Base-by-base conservation (phyloP, 495 filamentous ascomycete genomes). In the Podospora sp. region DNA sequence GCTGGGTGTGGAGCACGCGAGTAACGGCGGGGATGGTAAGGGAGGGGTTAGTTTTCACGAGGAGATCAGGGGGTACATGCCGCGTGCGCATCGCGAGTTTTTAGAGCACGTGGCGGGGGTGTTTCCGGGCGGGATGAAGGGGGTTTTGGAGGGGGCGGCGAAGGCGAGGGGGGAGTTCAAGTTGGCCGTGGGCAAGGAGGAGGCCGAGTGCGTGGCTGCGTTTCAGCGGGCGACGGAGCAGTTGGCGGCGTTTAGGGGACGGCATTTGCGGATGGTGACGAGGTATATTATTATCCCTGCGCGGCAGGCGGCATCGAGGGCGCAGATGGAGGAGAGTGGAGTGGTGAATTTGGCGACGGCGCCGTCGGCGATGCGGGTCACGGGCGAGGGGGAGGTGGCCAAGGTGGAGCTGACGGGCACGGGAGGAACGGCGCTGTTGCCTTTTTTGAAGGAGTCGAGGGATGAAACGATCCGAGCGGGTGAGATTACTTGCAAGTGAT, bases 61-160 rank as follows among this genome's bases (percentile, higher is more conserved):
- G 66, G 94, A 97, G 68, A 95, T 97, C 86, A 89, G 92, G 26
- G 84, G 79, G 4, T 99, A 97, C 75, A 99, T 99, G 94, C 94
- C 94, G 0, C 90, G 89, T 2, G 84, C 87, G 0, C 95, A 99
- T 71, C 88, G 91, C 2, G 83, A 84, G 12, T 97, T 99, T 76
- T 80, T 99, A 0, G 86, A 91, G 68, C 84, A 91, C 50, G 83
- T 96, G 12, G 85, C 84, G n/a, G 78, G 77, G 16, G 88, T 92
- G 27, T 70, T 59, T 16, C 62, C 64, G 0, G 69, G 71, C 1
- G 72, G 74, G 5, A 49, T 71, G 24, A 62, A 68, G 0, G 69
- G 24, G 16, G 67, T 73, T 27, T 60, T 73, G 59, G 8, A 67
- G 14, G 5, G 14, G 33, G 65, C 24, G 2, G 27, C 8, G 9